These are phyloP conservation scores for Vitis cinerea DNA, from an alignment of 164 flowering plant genomes.

Conservation along the genomic window DNA sequence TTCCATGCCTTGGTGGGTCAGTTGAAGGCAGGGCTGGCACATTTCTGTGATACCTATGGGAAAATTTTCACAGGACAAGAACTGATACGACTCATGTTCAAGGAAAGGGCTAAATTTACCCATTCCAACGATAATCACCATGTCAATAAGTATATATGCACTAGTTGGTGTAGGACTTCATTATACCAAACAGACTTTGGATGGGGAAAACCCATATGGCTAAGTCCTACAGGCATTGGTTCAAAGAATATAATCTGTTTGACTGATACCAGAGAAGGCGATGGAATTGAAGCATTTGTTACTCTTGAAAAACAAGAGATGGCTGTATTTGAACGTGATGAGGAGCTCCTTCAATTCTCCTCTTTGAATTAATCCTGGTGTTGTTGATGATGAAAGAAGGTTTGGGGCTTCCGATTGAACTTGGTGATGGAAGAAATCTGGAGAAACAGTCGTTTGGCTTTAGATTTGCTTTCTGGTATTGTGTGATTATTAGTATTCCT, in stretches of 20 bases:
- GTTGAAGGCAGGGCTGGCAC: background rate
- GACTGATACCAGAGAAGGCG: background rate
- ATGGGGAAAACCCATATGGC: conserved; percentile 9
- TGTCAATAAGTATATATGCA: background rate
- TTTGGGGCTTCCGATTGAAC: too few species aligned
- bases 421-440: too few species aligned
- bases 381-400: too few species aligned
- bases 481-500: too few species aligned
- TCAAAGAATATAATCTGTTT: background rate
- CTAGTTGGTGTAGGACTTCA: conserved; percentile 3
- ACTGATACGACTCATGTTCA: background rate
- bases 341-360: conserved; percentile 2
- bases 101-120: background rate
- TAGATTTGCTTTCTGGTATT: too few species aligned
- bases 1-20: background rate
- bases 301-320: background rate
- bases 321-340: background rate
- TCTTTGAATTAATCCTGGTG: background rate
- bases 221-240: background rate
- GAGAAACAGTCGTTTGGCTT: too few species aligned
- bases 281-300: conserved; percentile 8
- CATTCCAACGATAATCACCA: background rate
- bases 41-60: background rate
- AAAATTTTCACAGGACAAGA: background rate
- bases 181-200: conserved; percentile 3